A percentile compares a stretch with the other conserved stretches of the same genome.
Evolutionary conservation across 768 basidiomycete species (phyloP).

Genomic region (Dacryopinax spathularia): DNA sequence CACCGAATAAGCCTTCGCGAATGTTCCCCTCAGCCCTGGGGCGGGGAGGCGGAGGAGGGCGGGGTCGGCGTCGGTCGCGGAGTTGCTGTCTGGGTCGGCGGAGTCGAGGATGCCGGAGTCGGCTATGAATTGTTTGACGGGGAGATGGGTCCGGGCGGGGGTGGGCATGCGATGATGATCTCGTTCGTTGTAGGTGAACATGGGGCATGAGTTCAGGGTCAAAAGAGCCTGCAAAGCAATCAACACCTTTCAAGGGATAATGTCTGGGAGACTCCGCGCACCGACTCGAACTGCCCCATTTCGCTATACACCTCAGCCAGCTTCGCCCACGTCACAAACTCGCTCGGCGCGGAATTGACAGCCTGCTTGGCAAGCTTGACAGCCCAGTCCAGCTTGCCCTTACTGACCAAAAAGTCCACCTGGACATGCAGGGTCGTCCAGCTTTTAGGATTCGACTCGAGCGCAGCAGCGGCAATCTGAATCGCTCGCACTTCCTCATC

Average conservation of each 20-base stretch:
- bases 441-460: conserved; percentile 75
- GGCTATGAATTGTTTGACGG: conserved; percentile 68
- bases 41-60: conserved; percentile 89
- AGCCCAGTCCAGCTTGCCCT: conserved; percentile 77
- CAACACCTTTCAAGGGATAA: too few relatives aligned
- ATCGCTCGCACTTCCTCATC: conserved; percentile 98
- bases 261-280: conserved; percentile 13
- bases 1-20: conserved; percentile 84
- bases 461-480: conserved; percentile 74
- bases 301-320: conserved; percentile 91
- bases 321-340: conserved; percentile 99
- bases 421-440: conserved; percentile 91
- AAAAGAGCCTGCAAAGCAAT: conserved; percentile 47
- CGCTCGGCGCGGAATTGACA: conserved; percentile 95
- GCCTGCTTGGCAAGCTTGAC: conserved; percentile 84
- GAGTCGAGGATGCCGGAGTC: conserved; percentile 65
- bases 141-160: conserved; percentile 68
- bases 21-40: conserved; percentile 86
- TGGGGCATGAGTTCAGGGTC: conserved; percentile 96
- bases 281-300: conserved; percentile 67
- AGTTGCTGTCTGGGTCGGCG: neutral
- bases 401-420: conserved; percentile 81
- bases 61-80: conserved; percentile 58
- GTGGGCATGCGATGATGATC: conserved; percentile 78
- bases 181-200: conserved; percentile 98